A percentile compares a stretch with the other conserved stretches of the same genome.
These are phyloP conservation scores for Aquanectria penicillioides DNA, from an alignment of 2,329 filamentous ascomycete genomes.

Conservation along the genomic window DNA sequence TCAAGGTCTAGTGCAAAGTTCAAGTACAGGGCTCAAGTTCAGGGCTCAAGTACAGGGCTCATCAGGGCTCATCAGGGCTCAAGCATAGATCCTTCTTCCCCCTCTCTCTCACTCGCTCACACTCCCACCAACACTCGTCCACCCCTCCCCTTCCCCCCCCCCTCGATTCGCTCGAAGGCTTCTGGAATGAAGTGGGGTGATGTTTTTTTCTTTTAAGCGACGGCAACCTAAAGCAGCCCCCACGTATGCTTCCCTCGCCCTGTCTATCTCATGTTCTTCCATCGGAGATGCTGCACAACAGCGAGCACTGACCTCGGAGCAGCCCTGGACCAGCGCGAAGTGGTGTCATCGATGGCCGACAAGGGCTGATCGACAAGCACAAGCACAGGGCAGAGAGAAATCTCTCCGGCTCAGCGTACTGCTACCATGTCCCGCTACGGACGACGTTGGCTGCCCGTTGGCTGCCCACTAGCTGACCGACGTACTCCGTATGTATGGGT, in stretches of 20 bases:
- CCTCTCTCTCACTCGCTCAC: background rate
- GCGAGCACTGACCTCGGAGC: constrained; percentile 3
- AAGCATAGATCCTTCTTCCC: too few species aligned
- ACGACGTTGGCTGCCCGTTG: too few species aligned
- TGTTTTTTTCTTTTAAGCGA: background rate
- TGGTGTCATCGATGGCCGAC: constrained; percentile 11
- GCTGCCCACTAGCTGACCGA: too few species aligned
- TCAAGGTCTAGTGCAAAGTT: too few species aligned
- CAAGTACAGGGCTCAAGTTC: too few species aligned
- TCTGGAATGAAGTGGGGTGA: constrained; percentile 20
- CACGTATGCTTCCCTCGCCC: background rate
- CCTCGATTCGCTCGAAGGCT: background rate
- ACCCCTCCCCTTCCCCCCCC: background rate
- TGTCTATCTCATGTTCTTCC: background rate
- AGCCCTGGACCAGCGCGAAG: background rate
- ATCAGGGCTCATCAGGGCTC: too few species aligned
- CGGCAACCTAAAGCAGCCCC: background rate
- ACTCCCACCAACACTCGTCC: background rate
- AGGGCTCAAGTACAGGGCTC: too few species aligned
- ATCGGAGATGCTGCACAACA: constrained; percentile 18
- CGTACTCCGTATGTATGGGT: too few species aligned
- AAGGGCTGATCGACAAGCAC: background rate
- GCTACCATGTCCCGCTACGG: too few species aligned
- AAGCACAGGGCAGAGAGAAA: background rate
- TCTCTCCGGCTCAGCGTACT: background rate